Evolutionary conservation across 2,329 filamentous ascomycete species (phyloP).

Genomic region (Neurospora sp.): DNA sequence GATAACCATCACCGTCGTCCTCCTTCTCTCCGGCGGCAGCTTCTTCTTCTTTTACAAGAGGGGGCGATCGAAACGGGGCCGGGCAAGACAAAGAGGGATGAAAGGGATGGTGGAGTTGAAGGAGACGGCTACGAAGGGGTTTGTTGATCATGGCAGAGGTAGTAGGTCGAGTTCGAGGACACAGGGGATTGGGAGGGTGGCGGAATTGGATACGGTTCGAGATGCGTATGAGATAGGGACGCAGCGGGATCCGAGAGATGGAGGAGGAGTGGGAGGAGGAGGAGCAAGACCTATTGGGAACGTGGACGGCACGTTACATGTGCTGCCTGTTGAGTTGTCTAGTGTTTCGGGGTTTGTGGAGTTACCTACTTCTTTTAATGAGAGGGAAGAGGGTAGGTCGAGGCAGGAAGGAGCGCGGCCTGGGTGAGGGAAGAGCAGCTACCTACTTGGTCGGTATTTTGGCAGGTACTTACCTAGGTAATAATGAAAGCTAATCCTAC

Average conservation of each 20-base stretch:
- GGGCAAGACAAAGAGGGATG: neutral
- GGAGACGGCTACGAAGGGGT: neutral
- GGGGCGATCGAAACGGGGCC: neutral
- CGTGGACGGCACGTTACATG: too few relatives aligned
- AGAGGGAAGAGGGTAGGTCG: neutral
- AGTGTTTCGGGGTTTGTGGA: neutral
- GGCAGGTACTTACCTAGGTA: too few relatives aligned
- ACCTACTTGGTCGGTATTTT: too few relatives aligned
- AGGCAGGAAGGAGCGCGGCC: too few relatives aligned
- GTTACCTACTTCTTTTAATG: neutral
- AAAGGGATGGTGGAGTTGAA: neutral
- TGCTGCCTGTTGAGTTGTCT: neutral
- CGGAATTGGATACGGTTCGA: neutral
- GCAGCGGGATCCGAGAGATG: neutral
- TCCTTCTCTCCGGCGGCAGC: neutral
- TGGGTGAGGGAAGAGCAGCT: neutral
- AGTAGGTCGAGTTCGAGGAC: neutral
- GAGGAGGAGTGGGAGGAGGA: neutral
- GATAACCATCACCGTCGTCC: neutral
- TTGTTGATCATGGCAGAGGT: neutral
- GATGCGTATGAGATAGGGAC: neutral
- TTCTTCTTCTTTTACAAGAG: neutral
- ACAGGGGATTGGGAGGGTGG: neutral
- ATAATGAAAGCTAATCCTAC: too few relatives aligned
- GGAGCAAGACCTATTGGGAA: neutral